phyloP scores from a whole-genome alignment of 352 stramenopile species.

The Phytophthora sojae region DNA sequence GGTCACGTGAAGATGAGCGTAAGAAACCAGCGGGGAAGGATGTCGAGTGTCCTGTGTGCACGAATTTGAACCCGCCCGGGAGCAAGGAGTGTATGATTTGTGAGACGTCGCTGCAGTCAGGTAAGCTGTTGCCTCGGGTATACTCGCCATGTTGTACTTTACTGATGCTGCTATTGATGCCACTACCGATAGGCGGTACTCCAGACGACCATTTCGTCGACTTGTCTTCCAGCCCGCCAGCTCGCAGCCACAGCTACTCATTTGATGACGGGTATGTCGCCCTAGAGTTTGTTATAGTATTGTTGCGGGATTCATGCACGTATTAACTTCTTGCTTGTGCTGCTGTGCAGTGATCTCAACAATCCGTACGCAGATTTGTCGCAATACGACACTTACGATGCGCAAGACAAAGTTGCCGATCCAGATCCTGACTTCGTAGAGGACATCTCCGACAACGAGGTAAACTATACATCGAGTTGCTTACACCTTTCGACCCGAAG shows the following conservation, averaged over 20 bases:
- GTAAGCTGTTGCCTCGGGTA: slow-evolving; percentile 9
- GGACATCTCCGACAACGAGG: slow-evolving; percentile 78
- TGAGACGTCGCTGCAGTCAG: slow-evolving; percentile 38
- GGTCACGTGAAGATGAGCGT: slow-evolving; percentile 7
- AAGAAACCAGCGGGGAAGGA: slow-evolving; percentile 17
- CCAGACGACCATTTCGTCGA: slow-evolving; percentile 40
- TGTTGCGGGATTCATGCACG: slow-evolving; percentile 1
- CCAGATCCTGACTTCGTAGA: slow-evolving; percentile 48
- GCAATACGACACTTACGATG: slow-evolving; percentile 39
- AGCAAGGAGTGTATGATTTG: slow-evolving; percentile 61
- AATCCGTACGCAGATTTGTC: slow-evolving; percentile 50
- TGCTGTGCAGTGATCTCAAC: slow-evolving; percentile 41
- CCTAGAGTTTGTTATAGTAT: not conserved
- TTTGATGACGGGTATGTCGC: slow-evolving; percentile 23
- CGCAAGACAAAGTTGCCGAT: slow-evolving; percentile 27
- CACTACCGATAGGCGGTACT: slow-evolving; percentile 12
- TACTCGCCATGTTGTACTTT: not conserved
- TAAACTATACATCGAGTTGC: slow-evolving; percentile 9
- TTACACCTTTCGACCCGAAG: not conserved
- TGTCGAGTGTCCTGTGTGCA: slow-evolving; percentile 61
- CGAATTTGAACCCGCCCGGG: slow-evolving; percentile 53
- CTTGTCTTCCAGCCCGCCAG: slow-evolving; percentile 39
- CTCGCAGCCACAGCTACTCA: slow-evolving; percentile 16
- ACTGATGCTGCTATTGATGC: not conserved
- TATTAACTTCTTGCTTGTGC: slow-evolving; percentile 3